Evolutionary conservation across 805 yeast genomes (phyloP), one percentile per base, ranked within the genome.

Genomic region (Barnettozyma wickerhamii): DNA sequence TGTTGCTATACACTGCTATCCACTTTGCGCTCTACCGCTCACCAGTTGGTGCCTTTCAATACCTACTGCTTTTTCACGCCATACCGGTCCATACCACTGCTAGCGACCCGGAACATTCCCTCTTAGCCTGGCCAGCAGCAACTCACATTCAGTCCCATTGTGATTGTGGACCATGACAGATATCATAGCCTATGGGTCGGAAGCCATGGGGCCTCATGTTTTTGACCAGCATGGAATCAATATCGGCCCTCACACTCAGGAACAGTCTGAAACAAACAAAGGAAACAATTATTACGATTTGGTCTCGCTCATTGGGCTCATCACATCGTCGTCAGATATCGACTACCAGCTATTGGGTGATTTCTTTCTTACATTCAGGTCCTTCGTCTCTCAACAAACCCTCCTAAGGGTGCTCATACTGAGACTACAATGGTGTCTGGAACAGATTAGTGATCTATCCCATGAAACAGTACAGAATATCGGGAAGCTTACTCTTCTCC

Each of bases 261-360:
- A 38, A 19, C 19, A 17, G 3, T 19, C 29, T 21, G 28, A 35
- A 19, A 19, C n/a, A 7, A 38, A 40, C 17, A 32, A 40, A 19
- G 15, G 14, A 13, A 38, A 40, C 20, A 27, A 33, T 15, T 42
- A 39, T 12, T 33, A 39, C 17, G 46, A 43, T 26, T 33, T 43
- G 27, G 38, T 33, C 3, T 43, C 46, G 3, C 20, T 56, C 19
- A 37, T 55, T 12, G 24, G 52, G 5, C 34, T 40, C 3, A 35
- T 56, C 27, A 55, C 61, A 5, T 48, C 59, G 0, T 49, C 56
- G 9, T 40, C 41, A 2, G 52, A 48, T 19, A 56, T 91, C 14
- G 90, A 88, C 59, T 91, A 91, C 59, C 76, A 79, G 46, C 71
- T 84, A 30, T 65, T 90, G 41, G 76, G 90, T 35, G 97, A 93